Evolutionary conservation across 371 early-diverging fungal genomes (phyloP).

Genomic region (Zopfochytrium polystomum): DNA sequence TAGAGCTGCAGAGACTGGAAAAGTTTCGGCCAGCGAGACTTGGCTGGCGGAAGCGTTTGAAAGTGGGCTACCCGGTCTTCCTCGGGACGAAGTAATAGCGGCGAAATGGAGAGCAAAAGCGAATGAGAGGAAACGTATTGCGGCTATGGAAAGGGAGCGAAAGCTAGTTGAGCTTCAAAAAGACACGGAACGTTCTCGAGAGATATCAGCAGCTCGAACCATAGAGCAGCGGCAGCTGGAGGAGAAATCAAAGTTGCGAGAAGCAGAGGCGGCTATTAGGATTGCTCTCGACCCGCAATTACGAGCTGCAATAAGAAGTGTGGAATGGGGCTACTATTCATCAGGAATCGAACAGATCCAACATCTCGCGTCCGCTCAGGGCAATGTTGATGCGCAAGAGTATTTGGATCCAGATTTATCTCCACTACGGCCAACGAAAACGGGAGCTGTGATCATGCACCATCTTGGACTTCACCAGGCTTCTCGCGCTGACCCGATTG

Average conservation of each 20-base stretch:
- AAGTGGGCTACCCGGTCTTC: background rate
- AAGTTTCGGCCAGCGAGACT: background rate
- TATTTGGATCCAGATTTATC: slow-evolving; percentile 15
- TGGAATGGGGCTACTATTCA: slow-evolving; percentile 18
- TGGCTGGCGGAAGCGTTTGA: slow-evolving; percentile 11
- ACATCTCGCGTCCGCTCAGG: background rate
- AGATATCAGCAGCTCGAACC: background rate
- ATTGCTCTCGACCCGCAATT: background rate
- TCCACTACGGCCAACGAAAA: background rate
- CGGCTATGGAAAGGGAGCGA: background rate
- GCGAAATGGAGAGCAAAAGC: slow-evolving; percentile 5
- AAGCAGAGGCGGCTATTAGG: background rate
- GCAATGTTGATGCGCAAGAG: slow-evolving; percentile 16
- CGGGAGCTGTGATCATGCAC: slow-evolving; percentile 8
- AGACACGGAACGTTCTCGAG: background rate
- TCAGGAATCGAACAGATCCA: background rate
- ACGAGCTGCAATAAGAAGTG: background rate
- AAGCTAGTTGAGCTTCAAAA: background rate
- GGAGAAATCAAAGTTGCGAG: background rate
- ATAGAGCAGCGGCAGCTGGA: slow-evolving; percentile 5
- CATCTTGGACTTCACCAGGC: slow-evolving; percentile 16
- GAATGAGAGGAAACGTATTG: slow-evolving; percentile 1
- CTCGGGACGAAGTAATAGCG: slow-evolving; percentile 1
- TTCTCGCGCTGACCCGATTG: slow-evolving; percentile 3
- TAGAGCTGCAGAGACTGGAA: slow-evolving; percentile 14